Percentiles rank a stretch among this genome's conserved stretches.
phyloP scores from a whole-genome alignment of 2,329 filamentous ascomycete genomes.

The Pseudofabraea citricarpa region DNA sequence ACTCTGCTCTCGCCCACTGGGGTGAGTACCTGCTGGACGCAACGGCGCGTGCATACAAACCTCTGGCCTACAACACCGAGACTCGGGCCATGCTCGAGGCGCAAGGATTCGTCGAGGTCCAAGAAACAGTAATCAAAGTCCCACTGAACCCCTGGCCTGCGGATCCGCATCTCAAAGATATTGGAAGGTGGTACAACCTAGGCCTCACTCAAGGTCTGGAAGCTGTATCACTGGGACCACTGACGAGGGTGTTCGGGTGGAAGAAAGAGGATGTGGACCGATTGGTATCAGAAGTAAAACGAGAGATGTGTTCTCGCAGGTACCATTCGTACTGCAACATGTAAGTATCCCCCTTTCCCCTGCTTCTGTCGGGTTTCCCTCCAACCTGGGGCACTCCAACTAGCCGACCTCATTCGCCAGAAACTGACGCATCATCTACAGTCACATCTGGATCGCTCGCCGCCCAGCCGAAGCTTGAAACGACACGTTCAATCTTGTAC shows the following conservation, averaged over 20 bases:
- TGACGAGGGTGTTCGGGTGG: conserved; percentile 62
- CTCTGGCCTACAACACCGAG: conserved; percentile 59
- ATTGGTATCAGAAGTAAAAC: conserved; percentile 58
- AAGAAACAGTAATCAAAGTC: conserved; percentile 62
- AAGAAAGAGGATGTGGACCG: conserved; percentile 55
- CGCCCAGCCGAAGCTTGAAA: conserved; percentile 13
- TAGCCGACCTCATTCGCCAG: not conserved
- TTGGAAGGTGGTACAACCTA: conserved; percentile 81
- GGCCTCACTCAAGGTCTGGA: conserved; percentile 70
- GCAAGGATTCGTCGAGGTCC: conserved; percentile 76
- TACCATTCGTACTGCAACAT: conserved; percentile 71
- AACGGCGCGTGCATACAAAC: conserved; percentile 59
- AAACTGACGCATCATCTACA: conserved; percentile 10
- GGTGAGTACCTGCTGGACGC: conserved; percentile 62
- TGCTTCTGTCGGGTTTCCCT: not conserved
- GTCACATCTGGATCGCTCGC: conserved; percentile 28
- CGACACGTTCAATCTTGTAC: not conserved
- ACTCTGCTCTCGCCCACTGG: conserved; percentile 63
- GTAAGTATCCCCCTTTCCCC: conserved; percentile 47
- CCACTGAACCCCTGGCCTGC: conserved; percentile 71
- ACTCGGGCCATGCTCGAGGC: conserved; percentile 58
- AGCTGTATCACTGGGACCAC: conserved; percentile 66
- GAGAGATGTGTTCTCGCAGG: conserved; percentile 63
- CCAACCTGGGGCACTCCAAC: not conserved
- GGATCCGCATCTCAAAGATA: conserved; percentile 58